These are phyloP conservation scores for Zancudomyces culisetae DNA, from an alignment of 371 early-diverging fungal species.

Conservation along the genomic window DNA sequence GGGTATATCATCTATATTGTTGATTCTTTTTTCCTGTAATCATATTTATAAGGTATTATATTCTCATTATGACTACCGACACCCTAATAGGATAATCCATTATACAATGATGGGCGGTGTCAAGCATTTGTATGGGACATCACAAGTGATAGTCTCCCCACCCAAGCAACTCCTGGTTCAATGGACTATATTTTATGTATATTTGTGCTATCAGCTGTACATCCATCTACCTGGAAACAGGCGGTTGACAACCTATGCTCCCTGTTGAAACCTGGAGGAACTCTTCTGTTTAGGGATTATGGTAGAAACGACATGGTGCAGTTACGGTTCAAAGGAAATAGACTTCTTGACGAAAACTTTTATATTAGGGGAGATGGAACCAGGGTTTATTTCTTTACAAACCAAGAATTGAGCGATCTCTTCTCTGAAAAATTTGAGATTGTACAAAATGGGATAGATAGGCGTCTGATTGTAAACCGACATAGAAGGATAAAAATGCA, in stretches of 20 bases:
- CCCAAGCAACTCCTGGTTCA: constrained; percentile 31
- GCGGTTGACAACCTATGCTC: constrained; percentile 18
- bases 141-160: constrained; percentile 36
- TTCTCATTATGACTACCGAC: too few species aligned
- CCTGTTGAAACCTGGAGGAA: constrained; percentile 55
- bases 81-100: constrained; percentile 30
- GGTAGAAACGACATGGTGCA: constrained; percentile 68
- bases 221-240: constrained; percentile 35
- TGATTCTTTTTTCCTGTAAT: too few species aligned
- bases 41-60: constrained; percentile 11
- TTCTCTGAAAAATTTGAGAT: constrained; percentile 34
- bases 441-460: constrained; percentile 78
- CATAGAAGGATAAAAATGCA: constrained; percentile 89
- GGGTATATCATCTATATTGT: too few species aligned
- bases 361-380: constrained; percentile 67
- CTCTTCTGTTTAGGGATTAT: constrained; percentile 75
- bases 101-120: constrained; percentile 40
- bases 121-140: constrained; percentile 68
- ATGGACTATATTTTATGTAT: constrained; percentile 51
- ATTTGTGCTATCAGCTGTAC: constrained; percentile 50
- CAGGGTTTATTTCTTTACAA: constrained; percentile 46
- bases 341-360: constrained; percentile 44
- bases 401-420: constrained; percentile 30
- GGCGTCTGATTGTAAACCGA: constrained; percentile 88
- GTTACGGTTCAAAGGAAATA: constrained; percentile 46